Conservation (phyloP, 768 basidiomycete genomes). For the Galerina sulciceps region DNA sequence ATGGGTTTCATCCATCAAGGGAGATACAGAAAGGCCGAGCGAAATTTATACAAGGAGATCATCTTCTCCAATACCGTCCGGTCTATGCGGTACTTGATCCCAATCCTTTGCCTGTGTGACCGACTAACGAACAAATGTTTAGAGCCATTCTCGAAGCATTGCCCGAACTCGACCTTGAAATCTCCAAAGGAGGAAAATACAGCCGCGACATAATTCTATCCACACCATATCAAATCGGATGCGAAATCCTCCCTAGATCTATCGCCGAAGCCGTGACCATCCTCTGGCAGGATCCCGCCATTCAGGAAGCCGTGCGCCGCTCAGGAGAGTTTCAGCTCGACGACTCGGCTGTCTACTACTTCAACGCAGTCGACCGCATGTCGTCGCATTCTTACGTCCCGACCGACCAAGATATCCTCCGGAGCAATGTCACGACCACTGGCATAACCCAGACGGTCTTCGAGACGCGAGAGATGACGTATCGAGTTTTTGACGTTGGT, state of each 20-base stretch:
- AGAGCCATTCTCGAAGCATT: slow-evolving; percentile 93
- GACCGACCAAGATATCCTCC: slow-evolving; percentile 93
- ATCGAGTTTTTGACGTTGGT: slow-evolving; percentile 90
- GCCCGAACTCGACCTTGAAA: slow-evolving; percentile 76
- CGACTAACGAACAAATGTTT: neutral
- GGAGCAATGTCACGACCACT: slow-evolving; percentile 94
- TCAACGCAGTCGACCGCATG: slow-evolving; percentile 89
- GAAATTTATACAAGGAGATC: slow-evolving; percentile 94
- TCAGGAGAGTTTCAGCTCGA: slow-evolving; percentile 96
- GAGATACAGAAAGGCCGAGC: slow-evolving; percentile 84
- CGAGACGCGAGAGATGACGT: slow-evolving; percentile 91
- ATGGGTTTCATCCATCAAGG: slow-evolving; percentile 97
- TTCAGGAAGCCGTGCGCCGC: slow-evolving; percentile 80
- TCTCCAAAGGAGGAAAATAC: slow-evolving; percentile 70
- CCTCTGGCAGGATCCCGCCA: slow-evolving; percentile 81
- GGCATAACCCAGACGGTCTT: slow-evolving; percentile 98
- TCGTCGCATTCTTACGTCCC: slow-evolving; percentile 77
- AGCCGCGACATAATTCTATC: slow-evolving; percentile 69
- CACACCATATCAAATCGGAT: slow-evolving; percentile 79
- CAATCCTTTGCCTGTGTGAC: neutral
- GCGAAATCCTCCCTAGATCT: slow-evolving; percentile 71
- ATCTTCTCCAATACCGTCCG: slow-evolving; percentile 93
- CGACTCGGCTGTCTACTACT: slow-evolving; percentile 96
- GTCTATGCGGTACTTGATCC: slow-evolving; percentile 78
- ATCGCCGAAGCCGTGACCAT: slow-evolving; percentile 78